Conservation (phyloP, 768 basidiomycete species). For the Mycena galopus region DNA sequence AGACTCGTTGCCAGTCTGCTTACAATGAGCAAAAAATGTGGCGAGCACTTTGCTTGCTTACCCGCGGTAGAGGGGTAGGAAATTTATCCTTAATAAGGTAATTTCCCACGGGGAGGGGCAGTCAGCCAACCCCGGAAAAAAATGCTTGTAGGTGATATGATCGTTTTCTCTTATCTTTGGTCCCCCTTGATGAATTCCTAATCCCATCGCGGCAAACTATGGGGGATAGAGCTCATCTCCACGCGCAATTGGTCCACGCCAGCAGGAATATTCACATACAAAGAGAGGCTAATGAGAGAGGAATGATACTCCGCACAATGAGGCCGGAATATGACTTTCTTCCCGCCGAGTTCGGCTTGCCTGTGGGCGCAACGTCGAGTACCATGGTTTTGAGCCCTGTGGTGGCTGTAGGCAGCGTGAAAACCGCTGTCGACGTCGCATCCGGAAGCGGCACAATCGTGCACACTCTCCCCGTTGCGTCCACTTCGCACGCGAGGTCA, state of each 20-base stretch:
- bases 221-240: neutral
- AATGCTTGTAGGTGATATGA: too few species aligned
- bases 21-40: too few species aligned
- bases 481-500: constrained; percentile 14
- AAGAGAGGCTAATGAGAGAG: constrained; percentile 14
- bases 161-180: too few species aligned
- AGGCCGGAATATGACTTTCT: constrained; percentile 11
- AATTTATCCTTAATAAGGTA: too few species aligned
- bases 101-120: too few species aligned
- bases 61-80: too few species aligned
- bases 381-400: constrained; percentile 16
- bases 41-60: too few species aligned
- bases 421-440: constrained; percentile 8
- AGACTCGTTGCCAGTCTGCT: too few species aligned
- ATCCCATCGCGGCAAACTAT: neutral
- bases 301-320: constrained; percentile 3
- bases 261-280: constrained; percentile 11
- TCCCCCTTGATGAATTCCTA: neutral
- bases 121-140: too few species aligned
- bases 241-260: neutral
- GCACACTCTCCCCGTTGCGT: constrained; percentile 13
- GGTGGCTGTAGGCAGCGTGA: constrained; percentile 10
- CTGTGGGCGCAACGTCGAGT: constrained; percentile 13
- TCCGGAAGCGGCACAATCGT: constrained; percentile 13
- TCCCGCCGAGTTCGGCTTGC: constrained; percentile 9